Evolutionary conservation across 768 basidiomycete species (phyloP).

Genomic region (Xanthoconium stramineum): DNA sequence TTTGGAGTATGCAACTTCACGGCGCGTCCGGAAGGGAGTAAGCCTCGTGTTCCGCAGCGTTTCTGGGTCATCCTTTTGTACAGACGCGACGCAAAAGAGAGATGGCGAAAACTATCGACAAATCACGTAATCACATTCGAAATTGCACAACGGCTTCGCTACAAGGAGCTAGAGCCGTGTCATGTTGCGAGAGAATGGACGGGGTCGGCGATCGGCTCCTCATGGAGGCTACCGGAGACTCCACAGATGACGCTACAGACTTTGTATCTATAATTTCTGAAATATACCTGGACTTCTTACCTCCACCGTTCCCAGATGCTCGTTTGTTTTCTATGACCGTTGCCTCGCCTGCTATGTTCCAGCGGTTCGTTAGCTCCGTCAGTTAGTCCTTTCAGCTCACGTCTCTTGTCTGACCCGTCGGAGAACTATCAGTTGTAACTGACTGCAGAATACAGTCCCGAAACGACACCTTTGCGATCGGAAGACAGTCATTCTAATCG

Average conservation of each 20-base stretch:
- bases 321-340: too few species aligned
- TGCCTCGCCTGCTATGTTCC: too few species aligned
- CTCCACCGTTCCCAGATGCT: too few species aligned
- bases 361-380: too few species aligned
- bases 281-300: not conserved
- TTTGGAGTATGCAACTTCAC: not conserved
- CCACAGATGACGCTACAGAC: not conserved
- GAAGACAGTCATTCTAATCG: too few species aligned
- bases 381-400: too few species aligned
- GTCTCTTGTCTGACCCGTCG: too few species aligned
- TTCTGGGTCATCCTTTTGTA: not conserved
- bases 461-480: too few species aligned
- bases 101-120: not conserved
- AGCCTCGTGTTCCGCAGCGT: not conserved
- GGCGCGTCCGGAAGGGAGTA: not conserved
- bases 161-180: not conserved
- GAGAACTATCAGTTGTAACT: too few species aligned
- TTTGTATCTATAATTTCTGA: not conserved
- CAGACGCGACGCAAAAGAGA: not conserved
- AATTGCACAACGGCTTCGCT: not conserved
- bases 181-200: not conserved
- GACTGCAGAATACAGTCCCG: too few species aligned
- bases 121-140: not conserved
- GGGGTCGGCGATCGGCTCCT: not conserved
- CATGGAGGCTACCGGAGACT: not conserved